Base-by-base conservation (phyloP, 495 filamentous ascomycete species). In the Neurospora intermedia region DNA sequence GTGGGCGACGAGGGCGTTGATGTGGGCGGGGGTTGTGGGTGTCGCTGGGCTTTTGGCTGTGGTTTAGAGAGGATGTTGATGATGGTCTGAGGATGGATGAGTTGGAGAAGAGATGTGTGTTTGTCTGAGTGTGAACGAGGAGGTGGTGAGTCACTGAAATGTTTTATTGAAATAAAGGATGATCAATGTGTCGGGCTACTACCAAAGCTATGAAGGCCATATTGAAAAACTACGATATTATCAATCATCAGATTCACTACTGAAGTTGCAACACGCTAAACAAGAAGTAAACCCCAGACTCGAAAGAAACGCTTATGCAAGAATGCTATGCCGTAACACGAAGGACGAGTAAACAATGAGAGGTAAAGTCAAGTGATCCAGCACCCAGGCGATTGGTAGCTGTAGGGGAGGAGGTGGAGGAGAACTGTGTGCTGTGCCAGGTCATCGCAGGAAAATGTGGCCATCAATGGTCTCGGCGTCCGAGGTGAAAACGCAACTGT, bases 1-100 rank as follows among this genome's bases (percentile, higher is more conserved):
- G 39, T 41, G 71, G 69, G 71, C 72, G 62, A 72, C 31, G n/a
- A 43, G n/a, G 42, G 43, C 59, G 13, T 9, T 75, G 18, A 69
- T 23, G 9, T 72, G 9, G 16, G 69, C 41, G n/a, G 41, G 27
- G 6, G 69, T 70, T 13, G 48, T 45, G 23, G 43, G 70, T 38
- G 69, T 45, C n/a, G 20, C 46, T 70, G 75, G 46, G 18, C 41
- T n/a, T 6, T 41, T 75, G 69, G 45, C 40, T 20, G 2, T 72
- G 62, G 38, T 13, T 18, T 40, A 10, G 31, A 38, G 11, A 16
- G 6, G 43, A 6, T 9, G 43, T 0, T 43, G 42, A 43, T 43
- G 15, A 43, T 43, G 42, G 15, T 43, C 41, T 43, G 41, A 16
- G 41, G 13, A 15, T 16, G 41, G 13, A 15, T 16, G 41, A 16